A percentile compares a stretch with the other conserved stretches of the same genome.
phyloP scores from a whole-genome alignment of 176 grass and related monocot species.

The Olyra latifolia region DNA sequence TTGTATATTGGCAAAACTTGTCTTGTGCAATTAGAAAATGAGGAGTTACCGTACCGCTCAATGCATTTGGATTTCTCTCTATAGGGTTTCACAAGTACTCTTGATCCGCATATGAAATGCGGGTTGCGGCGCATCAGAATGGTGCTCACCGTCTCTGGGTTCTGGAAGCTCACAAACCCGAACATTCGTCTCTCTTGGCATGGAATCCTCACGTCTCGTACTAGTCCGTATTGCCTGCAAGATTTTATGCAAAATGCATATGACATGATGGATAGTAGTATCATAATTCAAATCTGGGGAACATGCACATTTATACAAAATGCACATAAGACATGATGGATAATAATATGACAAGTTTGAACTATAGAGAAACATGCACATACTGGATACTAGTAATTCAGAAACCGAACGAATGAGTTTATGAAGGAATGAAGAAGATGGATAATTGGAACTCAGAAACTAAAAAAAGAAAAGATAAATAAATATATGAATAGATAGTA shows the following conservation, averaged over 20 bases:
- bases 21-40: background rate
- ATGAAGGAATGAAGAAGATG: too few species aligned
- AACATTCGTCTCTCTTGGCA: conserved; percentile 90
- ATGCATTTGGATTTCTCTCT: conserved; percentile 68
- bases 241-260: too few species aligned
- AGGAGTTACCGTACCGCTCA: conserved; percentile 67
- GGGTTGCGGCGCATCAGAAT: conserved; percentile 68
- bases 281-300: too few species aligned
- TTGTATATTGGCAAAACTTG: background rate
- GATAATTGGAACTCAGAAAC: too few species aligned
- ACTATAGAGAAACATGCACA: too few species aligned
- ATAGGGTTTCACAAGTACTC: conserved; percentile 82
- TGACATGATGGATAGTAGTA: too few species aligned
- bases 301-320: too few species aligned
- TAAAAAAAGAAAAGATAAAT: too few species aligned
- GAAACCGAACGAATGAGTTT: too few species aligned
- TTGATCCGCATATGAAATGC: conserved; percentile 72
- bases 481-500: background rate
- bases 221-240: conserved; percentile 60
- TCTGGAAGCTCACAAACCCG: conserved; percentile 84
- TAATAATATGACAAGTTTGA: too few species aligned
- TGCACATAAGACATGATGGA: too few species aligned
- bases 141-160: conserved; percentile 59
- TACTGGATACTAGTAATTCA: too few species aligned
- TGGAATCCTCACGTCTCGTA: conserved; percentile 84